phyloP scores from a whole-genome alignment of 768 basidiomycete genomes.

The Podaxis sp. region DNA sequence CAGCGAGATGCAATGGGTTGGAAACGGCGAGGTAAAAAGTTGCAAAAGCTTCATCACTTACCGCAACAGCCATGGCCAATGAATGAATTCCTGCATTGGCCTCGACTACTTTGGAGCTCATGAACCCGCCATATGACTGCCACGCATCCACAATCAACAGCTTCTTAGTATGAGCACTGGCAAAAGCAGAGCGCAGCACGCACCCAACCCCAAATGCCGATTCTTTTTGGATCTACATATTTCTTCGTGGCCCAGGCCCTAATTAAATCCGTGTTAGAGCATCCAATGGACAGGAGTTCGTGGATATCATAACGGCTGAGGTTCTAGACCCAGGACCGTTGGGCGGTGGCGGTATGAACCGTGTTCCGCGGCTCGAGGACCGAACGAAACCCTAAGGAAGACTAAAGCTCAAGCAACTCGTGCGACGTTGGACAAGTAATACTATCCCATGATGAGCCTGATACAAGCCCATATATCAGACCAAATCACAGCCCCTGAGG shows the following conservation, averaged over 20 bases:
- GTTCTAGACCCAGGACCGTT: neutral
- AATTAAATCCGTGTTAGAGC: neutral
- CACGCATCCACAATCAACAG: conserved; percentile 1
- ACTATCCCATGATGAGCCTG: too few relatives aligned
- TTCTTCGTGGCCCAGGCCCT: conserved; percentile 83
- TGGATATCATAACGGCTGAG: neutral
- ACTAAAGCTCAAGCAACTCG: too few relatives aligned
- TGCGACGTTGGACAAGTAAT: too few relatives aligned
- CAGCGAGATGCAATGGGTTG: too few relatives aligned
- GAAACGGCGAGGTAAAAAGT: neutral
- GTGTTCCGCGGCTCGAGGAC: neutral
- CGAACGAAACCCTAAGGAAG: too few relatives aligned
- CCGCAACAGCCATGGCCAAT: conserved; percentile 88
- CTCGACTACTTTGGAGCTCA: conserved; percentile 92
- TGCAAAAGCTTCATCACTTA: conserved; percentile 35
- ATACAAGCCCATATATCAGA: too few relatives aligned
- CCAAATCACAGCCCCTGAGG: too few relatives aligned
- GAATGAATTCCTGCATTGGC: conserved; percentile 87
- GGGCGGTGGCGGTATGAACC: neutral
- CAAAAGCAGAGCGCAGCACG: conserved; percentile 26
- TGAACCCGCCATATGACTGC: conserved; percentile 95
- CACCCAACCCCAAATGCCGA: conserved; percentile 99
- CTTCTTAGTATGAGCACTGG: conserved; percentile 7
- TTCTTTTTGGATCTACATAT: conserved; percentile 85
- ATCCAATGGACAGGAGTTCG: neutral